Base-by-base conservation (phyloP, 176 grass and related monocot species). In the Dendrocalamus sinicus region DNA sequence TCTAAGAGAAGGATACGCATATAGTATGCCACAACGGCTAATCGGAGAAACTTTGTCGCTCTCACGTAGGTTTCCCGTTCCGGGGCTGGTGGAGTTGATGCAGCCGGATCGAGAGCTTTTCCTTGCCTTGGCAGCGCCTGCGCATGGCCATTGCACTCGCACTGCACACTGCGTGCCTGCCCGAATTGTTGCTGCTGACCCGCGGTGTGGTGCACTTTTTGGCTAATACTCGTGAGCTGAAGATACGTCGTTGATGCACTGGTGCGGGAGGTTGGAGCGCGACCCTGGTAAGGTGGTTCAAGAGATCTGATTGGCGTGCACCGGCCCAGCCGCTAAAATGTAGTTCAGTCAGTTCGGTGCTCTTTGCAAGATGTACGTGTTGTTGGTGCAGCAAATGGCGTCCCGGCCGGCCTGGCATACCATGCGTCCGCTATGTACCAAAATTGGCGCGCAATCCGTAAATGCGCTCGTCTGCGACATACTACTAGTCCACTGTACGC, bases 61-160 rank as follows among this genome's bases (percentile, higher is more conserved):
- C 50, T 89, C 88, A 4, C 62, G 22, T 75, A 1, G 28, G 41
- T 81, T 85, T 85, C 77, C 77, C 62, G 61, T 89, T 72, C 9
- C 9, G 41, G 82, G 7, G 9, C 20, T 4, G 20, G 68, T 47
- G n/a, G 26, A 17, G 15, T 53, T 32, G 81, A 5, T 22, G 87
- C 16, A 26, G 64, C 52, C 26, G 17, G 67, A 73, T 24, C 52
- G 75, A 17, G 57, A 30, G 81, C 47, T 35, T 73, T 73, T 70
- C 26, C 64, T 19, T 22, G 71, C 46, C 71, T 43, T 50, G 60
- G 71, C 77, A 30, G 50, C 52, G 50, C 53, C 19, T 54, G 44
- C 8, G 24, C 8, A 41, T 9, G 43, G 43, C 43, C 43, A 46
- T 3, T 3, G 9, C 45, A 11, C 9, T 46, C 45, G 9, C 45